A percentile compares a stretch with the other conserved stretches of the same genome.
These are phyloP conservation scores for Annulohypoxylon bovei DNA, from an alignment of 495 filamentous ascomycete species.

Conservation along the genomic window DNA sequence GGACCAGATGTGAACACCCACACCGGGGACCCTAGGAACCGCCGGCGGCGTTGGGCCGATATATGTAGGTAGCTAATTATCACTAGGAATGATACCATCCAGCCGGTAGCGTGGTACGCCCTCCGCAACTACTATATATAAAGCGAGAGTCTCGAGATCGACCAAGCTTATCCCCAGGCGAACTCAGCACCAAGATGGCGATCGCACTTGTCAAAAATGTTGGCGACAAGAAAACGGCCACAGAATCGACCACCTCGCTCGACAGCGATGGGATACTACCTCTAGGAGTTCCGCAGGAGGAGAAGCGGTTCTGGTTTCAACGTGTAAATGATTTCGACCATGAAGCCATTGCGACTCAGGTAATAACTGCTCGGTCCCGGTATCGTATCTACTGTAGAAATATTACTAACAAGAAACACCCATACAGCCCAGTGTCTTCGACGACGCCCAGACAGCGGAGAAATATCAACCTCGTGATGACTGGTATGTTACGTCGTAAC, in stretches of 20 bases:
- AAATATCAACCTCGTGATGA: constrained; percentile 62
- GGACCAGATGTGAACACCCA: constrained; percentile 23
- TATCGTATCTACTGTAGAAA: neutral
- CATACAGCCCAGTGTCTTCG: constrained; percentile 50
- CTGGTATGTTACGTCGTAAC: constrained; percentile 48
- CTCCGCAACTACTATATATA: constrained; percentile 14
- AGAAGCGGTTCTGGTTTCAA: constrained; percentile 59
- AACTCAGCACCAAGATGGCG: constrained; percentile 20
- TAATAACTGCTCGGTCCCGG: neutral
- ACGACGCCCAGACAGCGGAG: constrained; percentile 58
- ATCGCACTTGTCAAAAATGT: constrained; percentile 23
- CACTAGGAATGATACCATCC: constrained; percentile 34
- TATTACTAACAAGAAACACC: neutral
- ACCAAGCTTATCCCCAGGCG: neutral
- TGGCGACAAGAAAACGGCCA: constrained; percentile 27
- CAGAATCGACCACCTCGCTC: constrained; percentile 30
- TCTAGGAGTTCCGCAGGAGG: constrained; percentile 50
- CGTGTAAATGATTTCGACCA: constrained; percentile 55
- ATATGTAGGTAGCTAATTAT: constrained; percentile 27
- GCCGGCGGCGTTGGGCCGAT: neutral
- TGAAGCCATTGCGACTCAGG: constrained; percentile 66
- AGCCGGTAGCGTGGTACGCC: neutral
- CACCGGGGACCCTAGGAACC: constrained; percentile 4
- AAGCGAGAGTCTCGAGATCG: neutral
- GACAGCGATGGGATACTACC: constrained; percentile 43